Evolutionary conservation across 2,329 filamentous ascomycete species (phyloP).

Genomic region (Lecanicillium sp.): DNA sequence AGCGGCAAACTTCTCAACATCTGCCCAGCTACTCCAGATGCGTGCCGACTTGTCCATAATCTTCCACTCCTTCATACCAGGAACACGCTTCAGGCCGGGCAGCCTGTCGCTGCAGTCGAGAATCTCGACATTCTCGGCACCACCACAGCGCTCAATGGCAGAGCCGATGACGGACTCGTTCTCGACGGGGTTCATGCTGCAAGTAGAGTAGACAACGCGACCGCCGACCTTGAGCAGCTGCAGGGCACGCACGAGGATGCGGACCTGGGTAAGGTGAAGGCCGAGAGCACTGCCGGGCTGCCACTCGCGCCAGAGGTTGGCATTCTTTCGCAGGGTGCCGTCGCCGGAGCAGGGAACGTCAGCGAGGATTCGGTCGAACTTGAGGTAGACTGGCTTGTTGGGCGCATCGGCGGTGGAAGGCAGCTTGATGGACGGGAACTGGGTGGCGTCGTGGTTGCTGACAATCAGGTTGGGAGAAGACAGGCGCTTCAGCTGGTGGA

Average conservation of each 20-base stretch:
- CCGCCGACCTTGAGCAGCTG: constrained; percentile 96
- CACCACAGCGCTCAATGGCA: constrained; percentile 86
- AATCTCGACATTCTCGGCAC: constrained; percentile 70
- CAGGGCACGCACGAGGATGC: constrained; percentile 84
- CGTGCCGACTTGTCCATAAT: constrained; percentile 81
- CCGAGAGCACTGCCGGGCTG: constrained; percentile 79
- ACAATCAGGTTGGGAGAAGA: constrained; percentile 96
- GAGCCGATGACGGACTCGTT: constrained; percentile 88
- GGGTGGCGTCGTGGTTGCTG: constrained; percentile 94
- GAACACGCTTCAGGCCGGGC: constrained; percentile 64
- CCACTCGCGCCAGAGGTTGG: constrained; percentile 94
- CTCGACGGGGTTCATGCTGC: constrained; percentile 97
- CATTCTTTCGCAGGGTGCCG: constrained; percentile 88
- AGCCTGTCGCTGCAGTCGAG: constrained; percentile 76
- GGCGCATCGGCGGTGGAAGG: constrained; percentile 49
- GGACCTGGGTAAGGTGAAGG: constrained; percentile 76
- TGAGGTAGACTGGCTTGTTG: constrained; percentile 64
- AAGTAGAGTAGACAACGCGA: constrained; percentile 94
- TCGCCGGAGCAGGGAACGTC: constrained; percentile 97
- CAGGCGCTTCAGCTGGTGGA: constrained; percentile 94
- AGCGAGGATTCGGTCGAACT: constrained; percentile 92
- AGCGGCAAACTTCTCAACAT: constrained; percentile 64
- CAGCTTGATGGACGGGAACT: constrained; percentile 90
- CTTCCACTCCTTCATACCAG: constrained; percentile 76
- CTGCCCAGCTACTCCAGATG: constrained; percentile 74